Conservation (phyloP, 2,329 filamentous ascomycete genomes). For the Ceratocystis huliohia region DNA sequence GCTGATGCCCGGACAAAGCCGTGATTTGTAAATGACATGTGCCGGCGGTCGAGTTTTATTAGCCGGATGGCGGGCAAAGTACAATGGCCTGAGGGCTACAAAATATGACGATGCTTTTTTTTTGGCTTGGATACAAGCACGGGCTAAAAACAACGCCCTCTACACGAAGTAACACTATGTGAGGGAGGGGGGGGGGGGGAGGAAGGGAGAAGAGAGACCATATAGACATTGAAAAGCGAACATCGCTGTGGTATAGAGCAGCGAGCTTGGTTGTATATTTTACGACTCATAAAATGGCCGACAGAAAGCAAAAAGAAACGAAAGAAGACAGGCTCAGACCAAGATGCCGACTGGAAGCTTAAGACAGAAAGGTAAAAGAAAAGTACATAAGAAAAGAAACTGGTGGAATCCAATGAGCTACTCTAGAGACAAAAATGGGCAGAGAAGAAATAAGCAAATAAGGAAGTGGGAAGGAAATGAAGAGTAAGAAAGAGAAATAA, state of each 20-base stretch:
- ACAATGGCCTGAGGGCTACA: not conserved
- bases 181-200: not conserved
- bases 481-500: conserved; percentile 9
- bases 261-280: conserved; percentile 1
- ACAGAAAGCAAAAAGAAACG: not conserved
- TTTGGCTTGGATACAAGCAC: not conserved
- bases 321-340: not conserved
- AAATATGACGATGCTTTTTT: not conserved
- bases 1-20: not conserved
- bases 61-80: not conserved
- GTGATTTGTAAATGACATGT: not conserved
- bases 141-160: not conserved
- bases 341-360: not conserved
- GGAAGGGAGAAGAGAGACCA: too few relatives aligned
- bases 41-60: not conserved
- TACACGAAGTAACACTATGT: not conserved
- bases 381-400: not conserved
- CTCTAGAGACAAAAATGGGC: conserved; percentile 1
- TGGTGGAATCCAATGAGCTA: not conserved
- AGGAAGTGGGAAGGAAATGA: not conserved
- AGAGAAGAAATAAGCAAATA: conserved; percentile 5
- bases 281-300: not conserved
- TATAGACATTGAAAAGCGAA: not conserved
- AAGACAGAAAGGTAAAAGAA: not conserved
- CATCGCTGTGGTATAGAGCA: not conserved